These are phyloP conservation scores for Hsuehochloa calcarea DNA, from an alignment of 176 grass and related monocot genomes.

Conservation along the genomic window DNA sequence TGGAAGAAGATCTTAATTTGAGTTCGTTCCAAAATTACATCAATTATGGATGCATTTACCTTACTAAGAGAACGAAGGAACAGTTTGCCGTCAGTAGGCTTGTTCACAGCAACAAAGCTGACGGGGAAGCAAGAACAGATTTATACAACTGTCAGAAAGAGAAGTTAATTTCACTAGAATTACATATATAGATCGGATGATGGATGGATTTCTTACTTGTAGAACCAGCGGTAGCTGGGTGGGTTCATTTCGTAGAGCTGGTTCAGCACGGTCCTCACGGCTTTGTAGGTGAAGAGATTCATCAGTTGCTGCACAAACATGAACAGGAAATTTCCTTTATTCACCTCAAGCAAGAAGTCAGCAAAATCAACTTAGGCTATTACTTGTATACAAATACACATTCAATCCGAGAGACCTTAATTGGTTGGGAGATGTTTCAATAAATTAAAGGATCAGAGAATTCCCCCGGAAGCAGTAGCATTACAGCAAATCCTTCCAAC, in stretches of 20 bases:
- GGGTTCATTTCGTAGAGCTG: slow-evolving; percentile 99
- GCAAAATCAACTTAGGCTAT: too few species aligned
- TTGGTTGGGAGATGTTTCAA: neutral
- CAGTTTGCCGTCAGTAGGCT: slow-evolving; percentile 65
- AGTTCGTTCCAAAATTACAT: neutral
- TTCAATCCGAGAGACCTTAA: neutral
- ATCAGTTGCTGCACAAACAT: slow-evolving; percentile 60
- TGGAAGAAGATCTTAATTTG: neutral
- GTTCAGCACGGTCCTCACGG: slow-evolving; percentile 72
- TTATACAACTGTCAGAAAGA: neutral
- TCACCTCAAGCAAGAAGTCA: neutral
- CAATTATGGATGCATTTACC: slow-evolving; percentile 30
- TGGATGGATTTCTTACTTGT: slow-evolving; percentile 49
- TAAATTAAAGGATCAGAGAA: neutral
- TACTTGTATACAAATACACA: neutral
- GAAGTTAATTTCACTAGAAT: neutral
- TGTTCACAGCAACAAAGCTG: slow-evolving; percentile 82
- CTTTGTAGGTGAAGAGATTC: slow-evolving; percentile 94
- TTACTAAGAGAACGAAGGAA: slow-evolving; percentile 76
- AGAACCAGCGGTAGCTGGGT: slow-evolving; percentile 84
- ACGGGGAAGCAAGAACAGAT: neutral
- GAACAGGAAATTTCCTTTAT: neutral
- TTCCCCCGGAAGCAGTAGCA: neutral
- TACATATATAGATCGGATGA: neutral
- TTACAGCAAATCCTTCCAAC: neutral